These are phyloP conservation scores for Venturia carpophila DNA, from an alignment of 2,329 filamentous ascomycete genomes.

Conservation along the genomic window DNA sequence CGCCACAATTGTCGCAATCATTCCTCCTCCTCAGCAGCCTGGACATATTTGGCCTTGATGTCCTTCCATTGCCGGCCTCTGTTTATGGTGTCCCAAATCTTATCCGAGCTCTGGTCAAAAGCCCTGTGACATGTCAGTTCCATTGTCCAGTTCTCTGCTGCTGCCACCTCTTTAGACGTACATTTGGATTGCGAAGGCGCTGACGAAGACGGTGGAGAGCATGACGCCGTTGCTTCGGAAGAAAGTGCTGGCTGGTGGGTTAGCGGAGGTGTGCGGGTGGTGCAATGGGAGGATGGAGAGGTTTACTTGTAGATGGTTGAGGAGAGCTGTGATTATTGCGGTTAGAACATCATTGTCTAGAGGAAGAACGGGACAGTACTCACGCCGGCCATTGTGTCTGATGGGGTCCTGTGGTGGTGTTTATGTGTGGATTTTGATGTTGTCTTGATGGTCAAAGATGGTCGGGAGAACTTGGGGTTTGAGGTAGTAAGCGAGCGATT, in stretches of 20 bases:
- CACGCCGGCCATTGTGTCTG: constrained; percentile 53
- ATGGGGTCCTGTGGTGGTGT: constrained; percentile 22
- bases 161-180: constrained; percentile 44
- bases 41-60: constrained; percentile 82
- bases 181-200: constrained; percentile 91
- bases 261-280: constrained; percentile 25
- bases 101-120: constrained; percentile 76
- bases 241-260: constrained; percentile 54
- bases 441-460: constrained; percentile 24
- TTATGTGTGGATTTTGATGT: constrained; percentile 24
- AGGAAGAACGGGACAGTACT: constrained; percentile 28
- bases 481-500: background rate
- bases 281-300: constrained; percentile 22
- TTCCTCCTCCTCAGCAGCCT: constrained; percentile 61
- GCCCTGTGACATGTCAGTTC: constrained; percentile 46
- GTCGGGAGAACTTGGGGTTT: background rate
- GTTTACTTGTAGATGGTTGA: constrained; percentile 48
- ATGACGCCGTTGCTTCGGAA: constrained; percentile 85
- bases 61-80: constrained; percentile 99
- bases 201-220: constrained; percentile 75
- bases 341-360: constrained; percentile 24
- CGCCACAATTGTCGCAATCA: constrained; percentile 26
- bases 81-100: constrained; percentile 86
- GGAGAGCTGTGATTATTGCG: constrained; percentile 36
- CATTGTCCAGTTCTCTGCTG: constrained; percentile 19